Conservation (phyloP, 1,139 yeast genomes). For the Suhomyces ambrosiae region DNA sequence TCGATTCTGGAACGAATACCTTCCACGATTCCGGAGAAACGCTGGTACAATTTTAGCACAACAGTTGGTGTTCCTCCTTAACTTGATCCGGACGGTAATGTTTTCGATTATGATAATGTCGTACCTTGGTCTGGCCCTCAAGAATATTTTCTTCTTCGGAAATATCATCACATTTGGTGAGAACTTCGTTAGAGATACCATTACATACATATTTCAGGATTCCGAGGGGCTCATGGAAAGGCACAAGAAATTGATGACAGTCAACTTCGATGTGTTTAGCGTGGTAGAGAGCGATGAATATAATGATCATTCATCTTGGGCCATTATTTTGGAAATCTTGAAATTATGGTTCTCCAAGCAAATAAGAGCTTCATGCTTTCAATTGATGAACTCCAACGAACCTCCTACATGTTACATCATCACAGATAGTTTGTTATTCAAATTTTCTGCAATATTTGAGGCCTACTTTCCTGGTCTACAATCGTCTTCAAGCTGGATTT, state of each 20-base stretch:
- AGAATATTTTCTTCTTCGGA: slow-evolving; percentile 27
- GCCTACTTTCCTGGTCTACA: slow-evolving; percentile 18
- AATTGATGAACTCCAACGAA: background rate
- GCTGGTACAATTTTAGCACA: background rate
- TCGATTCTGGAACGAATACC: slow-evolving; percentile 27
- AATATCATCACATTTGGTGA: slow-evolving; percentile 35
- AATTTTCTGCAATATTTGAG: slow-evolving; percentile 27
- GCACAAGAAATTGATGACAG: slow-evolving; percentile 15
- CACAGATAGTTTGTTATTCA: slow-evolving; percentile 28
- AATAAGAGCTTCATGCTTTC: slow-evolving; percentile 1
- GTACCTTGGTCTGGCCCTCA: slow-evolving; percentile 22
- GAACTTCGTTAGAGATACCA: slow-evolving; percentile 31
- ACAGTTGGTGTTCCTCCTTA: slow-evolving; percentile 13
- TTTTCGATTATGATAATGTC: slow-evolving; percentile 24
- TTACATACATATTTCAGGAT: slow-evolving; percentile 30
- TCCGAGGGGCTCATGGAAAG: slow-evolving; percentile 14
- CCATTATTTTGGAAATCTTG: background rate
- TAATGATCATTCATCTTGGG: background rate
- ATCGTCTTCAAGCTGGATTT: slow-evolving; percentile 2
- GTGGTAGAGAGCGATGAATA: slow-evolving; percentile 8
- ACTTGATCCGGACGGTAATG: slow-evolving; percentile 21
- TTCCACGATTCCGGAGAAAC: slow-evolving; percentile 8
- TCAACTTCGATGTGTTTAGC: slow-evolving; percentile 18
- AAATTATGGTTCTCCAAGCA: slow-evolving; percentile 3
- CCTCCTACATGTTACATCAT: slow-evolving; percentile 8